These are phyloP conservation scores for Cyclotella cryptica DNA, from an alignment of 108 stramenopile species.

Conservation along the genomic window DNA sequence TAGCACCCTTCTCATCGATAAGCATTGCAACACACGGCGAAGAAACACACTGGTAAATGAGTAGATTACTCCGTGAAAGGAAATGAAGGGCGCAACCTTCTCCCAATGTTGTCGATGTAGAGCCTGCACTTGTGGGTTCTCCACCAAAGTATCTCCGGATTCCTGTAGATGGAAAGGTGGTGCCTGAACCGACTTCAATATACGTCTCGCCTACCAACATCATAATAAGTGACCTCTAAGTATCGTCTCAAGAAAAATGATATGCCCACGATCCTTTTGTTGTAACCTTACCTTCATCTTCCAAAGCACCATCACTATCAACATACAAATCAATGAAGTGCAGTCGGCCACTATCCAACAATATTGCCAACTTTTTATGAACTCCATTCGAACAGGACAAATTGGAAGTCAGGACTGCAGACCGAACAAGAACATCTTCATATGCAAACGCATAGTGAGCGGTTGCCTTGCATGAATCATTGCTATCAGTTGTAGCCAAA, in stretches of 20 bases:
- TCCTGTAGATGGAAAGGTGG: constrained; percentile 63
- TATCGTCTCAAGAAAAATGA: neutral
- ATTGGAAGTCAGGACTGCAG: constrained; percentile 35
- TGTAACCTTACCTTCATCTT: constrained; percentile 30
- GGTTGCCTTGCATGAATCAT: constrained; percentile 36
- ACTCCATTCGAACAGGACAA: constrained; percentile 29
- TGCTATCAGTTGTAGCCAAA: constrained; percentile 43
- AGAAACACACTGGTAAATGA: constrained; percentile 73
- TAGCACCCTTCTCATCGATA: constrained; percentile 61
- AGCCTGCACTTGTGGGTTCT: constrained; percentile 40
- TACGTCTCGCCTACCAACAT: constrained; percentile 46
- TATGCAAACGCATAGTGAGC: constrained; percentile 57
- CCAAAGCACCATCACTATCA: constrained; percentile 55
- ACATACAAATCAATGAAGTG: constrained; percentile 60
- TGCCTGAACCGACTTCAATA: constrained; percentile 52
- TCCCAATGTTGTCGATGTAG: constrained; percentile 62
- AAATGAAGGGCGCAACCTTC: constrained; percentile 68
- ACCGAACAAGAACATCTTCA: constrained; percentile 53
- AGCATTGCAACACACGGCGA: constrained; percentile 70
- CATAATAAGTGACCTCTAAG: neutral
- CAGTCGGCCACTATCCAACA: constrained; percentile 69
- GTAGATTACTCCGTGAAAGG: constrained; percentile 61
- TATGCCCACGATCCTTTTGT: neutral
- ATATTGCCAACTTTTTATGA: constrained; percentile 53
- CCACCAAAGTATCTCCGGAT: constrained; percentile 50